phyloP scores from a whole-genome alignment of 805 yeast species.

The Kregervanrija delftensis region DNA sequence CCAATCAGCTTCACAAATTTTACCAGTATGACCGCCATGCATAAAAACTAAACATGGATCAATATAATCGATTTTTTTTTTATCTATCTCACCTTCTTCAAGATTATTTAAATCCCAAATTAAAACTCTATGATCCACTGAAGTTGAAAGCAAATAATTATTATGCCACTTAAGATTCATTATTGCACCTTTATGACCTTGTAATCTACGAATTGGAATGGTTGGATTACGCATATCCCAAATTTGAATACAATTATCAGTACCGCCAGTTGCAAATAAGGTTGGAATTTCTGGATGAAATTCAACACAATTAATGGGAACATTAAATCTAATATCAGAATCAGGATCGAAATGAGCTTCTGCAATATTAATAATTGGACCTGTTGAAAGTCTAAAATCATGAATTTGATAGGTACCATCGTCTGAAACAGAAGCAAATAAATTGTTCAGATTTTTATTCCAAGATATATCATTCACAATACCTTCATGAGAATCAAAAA shows the following conservation, averaged over 20 bases:
- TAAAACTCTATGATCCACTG: slow-evolving; percentile 61
- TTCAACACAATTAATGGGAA: slow-evolving; percentile 51
- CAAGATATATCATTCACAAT: slow-evolving; percentile 64
- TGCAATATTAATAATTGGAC: slow-evolving; percentile 38
- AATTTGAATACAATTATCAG: slow-evolving; percentile 63
- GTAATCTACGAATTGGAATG: slow-evolving; percentile 54
- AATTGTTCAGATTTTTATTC: slow-evolving; percentile 34
- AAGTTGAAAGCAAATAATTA: slow-evolving; percentile 46
- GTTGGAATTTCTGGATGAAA: slow-evolving; percentile 52
- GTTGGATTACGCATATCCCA: slow-evolving; percentile 68
- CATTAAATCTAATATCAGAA: slow-evolving; percentile 7
- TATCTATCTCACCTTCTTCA: slow-evolving; percentile 50
- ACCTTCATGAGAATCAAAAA: slow-evolving; percentile 45
- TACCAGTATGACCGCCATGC: slow-evolving; percentile 82
- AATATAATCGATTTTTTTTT: slow-evolving; percentile 45
- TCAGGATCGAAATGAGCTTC: slow-evolving; percentile 48
- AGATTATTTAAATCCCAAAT: slow-evolving; percentile 67
- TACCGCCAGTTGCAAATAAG: slow-evolving; percentile 69
- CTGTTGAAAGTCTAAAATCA: slow-evolving; percentile 40
- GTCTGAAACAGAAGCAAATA: slow-evolving; percentile 70
- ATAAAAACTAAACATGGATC: slow-evolving; percentile 75
- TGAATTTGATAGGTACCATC: slow-evolving; percentile 55
- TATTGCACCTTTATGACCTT: slow-evolving; percentile 57
- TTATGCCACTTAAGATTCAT: slow-evolving; percentile 47
- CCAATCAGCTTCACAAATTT: slow-evolving; percentile 61